Evolutionary conservation across 345 rosid species (phyloP), one percentile per base, ranked within the genome.

Genomic region (Pistacia atlantica): DNA sequence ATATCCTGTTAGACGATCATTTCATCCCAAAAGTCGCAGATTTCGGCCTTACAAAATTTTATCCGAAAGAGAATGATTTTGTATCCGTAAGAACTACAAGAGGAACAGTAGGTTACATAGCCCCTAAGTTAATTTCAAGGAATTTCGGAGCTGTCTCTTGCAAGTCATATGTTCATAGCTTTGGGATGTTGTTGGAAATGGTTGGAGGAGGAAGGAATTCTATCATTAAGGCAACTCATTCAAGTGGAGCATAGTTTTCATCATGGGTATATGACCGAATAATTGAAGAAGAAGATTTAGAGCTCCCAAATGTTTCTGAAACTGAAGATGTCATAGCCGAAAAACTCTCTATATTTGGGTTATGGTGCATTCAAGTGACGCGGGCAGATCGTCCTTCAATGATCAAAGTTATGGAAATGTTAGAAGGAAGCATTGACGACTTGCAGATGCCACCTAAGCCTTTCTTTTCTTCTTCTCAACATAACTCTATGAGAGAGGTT

Each of bases 351-450:
- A 7, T 86, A 4, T 75, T 81, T 61, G 86, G 89, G 66, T 57
- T 83, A 49, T 86, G 83, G 80, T 83, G 89, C 80, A 83, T 80
- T 69, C 86, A 83, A 65, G 75, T 78, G 68, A 61, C 38, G 17
- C 70, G 80, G 65, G 59, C 59, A 6, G 75, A 81, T 46, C 85
- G 86, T 20, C 85, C 86, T 7, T 58, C 74, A 33, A 86, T 83
- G 81, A 57, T 80, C 67, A 75, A 65, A 67, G 89, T 83, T 16
- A 77, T 79, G 45, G 83, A 81, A 77, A 81, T 86, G 85, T 76
- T 86, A 52, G 71, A 72, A 62, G 72, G 72, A 1, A 65, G 56
- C 14, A 18, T 46, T 20, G 74, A 67, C 55, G 74, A 71, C 33
- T 71, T 86, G 54, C 62, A 77, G 62, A 59, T 75, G 77, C 86